Percentiles rank a stretch among this genome's conserved stretches.
Conservation (phyloP, 2,329 filamentous ascomycete genomes). For the Colletotrichum gloeosporioides region DNA sequence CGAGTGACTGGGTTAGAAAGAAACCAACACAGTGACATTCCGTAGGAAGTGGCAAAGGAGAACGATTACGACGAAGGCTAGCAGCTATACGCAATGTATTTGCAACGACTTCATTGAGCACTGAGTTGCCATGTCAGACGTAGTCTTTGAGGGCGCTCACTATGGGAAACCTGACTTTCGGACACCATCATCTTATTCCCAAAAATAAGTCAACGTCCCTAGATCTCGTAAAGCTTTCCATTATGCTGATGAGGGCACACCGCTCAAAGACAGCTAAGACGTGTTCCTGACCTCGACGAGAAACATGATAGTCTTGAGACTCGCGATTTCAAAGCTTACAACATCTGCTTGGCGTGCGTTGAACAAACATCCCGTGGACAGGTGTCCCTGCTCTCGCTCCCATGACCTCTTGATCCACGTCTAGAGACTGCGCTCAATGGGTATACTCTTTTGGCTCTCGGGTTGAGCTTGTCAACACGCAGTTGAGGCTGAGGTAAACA, state of each 20-base stretch:
- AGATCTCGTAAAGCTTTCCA: rapidly evolving
- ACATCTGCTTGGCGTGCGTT: neutral
- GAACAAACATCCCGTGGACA: neutral
- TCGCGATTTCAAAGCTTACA: neutral
- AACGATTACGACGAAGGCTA: no score
- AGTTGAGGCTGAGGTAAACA: neutral
- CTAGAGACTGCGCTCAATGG: neutral
- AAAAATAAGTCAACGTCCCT: rapidly evolving
- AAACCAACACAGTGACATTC: no score
- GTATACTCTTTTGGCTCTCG: neutral
- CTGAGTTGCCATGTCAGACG: no score
- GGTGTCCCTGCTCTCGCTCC: neutral
- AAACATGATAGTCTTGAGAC: rapidly evolving
- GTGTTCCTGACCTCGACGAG: neutral
- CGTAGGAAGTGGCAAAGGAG: no score
- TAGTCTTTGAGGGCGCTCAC: no score
- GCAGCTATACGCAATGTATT: no score
- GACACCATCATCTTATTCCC: rapidly evolving
- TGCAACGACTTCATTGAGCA: no score
- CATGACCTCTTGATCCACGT: neutral
- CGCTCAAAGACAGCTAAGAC: rapidly evolving
- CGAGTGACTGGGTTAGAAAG: no score
- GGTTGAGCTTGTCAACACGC: neutral
- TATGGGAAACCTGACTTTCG: rapidly evolving
- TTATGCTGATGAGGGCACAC: neutral